Evolutionary conservation across 1,139 yeast genomes (phyloP).

Genomic region (Candida glucosophila): DNA sequence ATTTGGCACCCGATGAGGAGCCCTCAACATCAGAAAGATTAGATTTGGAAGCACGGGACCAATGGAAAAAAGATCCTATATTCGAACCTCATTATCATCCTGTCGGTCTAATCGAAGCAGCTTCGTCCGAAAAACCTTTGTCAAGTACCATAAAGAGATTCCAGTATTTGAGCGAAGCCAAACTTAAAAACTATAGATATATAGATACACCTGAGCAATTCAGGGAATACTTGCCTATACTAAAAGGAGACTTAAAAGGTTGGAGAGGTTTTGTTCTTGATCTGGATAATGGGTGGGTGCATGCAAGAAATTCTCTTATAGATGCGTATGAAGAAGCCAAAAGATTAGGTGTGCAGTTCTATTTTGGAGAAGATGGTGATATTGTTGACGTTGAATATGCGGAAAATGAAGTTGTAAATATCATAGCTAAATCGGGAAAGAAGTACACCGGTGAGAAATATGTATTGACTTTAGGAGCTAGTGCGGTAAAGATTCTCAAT

Average conservation of each 20-base stretch:
- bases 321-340: slow-evolving; percentile 2
- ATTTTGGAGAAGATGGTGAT: slow-evolving; percentile 9
- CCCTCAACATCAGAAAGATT: slow-evolving; percentile 5
- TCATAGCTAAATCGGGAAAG: slow-evolving; percentile 8
- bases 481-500: slow-evolving; percentile 18
- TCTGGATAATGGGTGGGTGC: slow-evolving; percentile 21
- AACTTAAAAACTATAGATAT: slow-evolving; percentile 15
- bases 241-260: not conserved
- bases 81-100: slow-evolving; percentile 9
- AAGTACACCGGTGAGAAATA: slow-evolving; percentile 14
- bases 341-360: slow-evolving; percentile 17
- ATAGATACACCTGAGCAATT: slow-evolving; percentile 15
- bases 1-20: slow-evolving; percentile 1
- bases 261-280: slow-evolving; percentile 5
- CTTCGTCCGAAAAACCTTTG: slow-evolving; percentile 10
- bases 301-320: slow-evolving; percentile 6
- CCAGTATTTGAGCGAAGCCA: slow-evolving; percentile 14
- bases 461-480: slow-evolving; percentile 16
- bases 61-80: slow-evolving; percentile 11
- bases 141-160: slow-evolving; percentile 20
- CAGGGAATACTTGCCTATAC: slow-evolving; percentile 5
- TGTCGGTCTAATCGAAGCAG: slow-evolving; percentile 21
- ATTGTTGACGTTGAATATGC: slow-evolving; percentile 6
- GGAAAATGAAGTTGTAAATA: slow-evolving; percentile 7
- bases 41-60: slow-evolving; percentile 9